These are phyloP conservation scores for Geotrichum phurueaensis DNA, from an alignment of 1,139 yeast genomes.

Conservation along the genomic window DNA sequence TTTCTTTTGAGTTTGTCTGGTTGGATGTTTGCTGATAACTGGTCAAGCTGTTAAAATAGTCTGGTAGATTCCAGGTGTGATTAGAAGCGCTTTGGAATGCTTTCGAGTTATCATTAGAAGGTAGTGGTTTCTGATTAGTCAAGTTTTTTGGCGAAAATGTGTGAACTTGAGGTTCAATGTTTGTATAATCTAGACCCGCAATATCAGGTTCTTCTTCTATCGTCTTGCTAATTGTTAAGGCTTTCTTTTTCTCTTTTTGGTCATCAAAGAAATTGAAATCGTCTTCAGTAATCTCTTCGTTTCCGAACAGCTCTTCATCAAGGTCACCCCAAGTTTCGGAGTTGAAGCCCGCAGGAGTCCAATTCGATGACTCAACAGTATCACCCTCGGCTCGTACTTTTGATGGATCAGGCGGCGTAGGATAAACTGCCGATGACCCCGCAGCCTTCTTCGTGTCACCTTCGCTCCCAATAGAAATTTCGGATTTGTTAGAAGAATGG, in stretches of 20 bases:
- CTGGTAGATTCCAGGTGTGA: background rate
- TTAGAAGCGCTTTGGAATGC: background rate
- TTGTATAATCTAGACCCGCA: background rate
- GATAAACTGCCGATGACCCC: conserved; percentile 26
- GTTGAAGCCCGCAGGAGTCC: conserved; percentile 25
- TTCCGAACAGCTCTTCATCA: conserved; percentile 43
- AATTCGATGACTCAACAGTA: conserved; percentile 21
- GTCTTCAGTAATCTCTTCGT: conserved; percentile 38
- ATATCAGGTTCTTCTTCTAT: conserved; percentile 1
- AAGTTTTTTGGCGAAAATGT: background rate
- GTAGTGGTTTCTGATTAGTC: background rate
- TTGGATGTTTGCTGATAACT: background rate
- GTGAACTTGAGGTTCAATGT: background rate
- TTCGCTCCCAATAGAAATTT: background rate
- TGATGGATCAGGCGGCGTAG: conserved; percentile 37
- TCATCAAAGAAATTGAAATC: conserved; percentile 42
- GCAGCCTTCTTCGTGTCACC: conserved; percentile 1
- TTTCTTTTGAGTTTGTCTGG: background rate
- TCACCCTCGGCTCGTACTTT: conserved; percentile 20
- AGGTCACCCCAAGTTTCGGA: conserved; percentile 36
- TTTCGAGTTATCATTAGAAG: background rate
- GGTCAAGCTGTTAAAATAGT: background rate
- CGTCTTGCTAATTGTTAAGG: background rate
- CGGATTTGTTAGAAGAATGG: background rate
- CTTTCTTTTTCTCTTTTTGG: conserved; percentile 21